Percentiles rank a stretch among this genome's conserved stretches.
Evolutionary conservation across 768 basidiomycete species (phyloP).

Genomic region (Boletus huronensis): DNA sequence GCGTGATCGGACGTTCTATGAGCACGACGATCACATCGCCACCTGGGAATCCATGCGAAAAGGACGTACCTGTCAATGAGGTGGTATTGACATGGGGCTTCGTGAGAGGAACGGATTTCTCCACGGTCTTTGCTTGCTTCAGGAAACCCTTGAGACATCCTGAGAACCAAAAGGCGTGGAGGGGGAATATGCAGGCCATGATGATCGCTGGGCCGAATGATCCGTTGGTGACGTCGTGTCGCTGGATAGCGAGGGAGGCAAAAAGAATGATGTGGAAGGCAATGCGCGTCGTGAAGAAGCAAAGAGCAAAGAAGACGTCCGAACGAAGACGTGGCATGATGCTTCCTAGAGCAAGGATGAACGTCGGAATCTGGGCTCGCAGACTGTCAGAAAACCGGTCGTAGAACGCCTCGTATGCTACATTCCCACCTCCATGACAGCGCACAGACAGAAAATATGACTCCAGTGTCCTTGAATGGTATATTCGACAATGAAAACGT

Average conservation of each 20-base stretch:
- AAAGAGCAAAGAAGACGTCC: slow-evolving; percentile 45
- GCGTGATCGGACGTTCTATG: slow-evolving; percentile 17
- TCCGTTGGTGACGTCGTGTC: slow-evolving; percentile 29
- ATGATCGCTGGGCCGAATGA: slow-evolving; percentile 39
- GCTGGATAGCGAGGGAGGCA: slow-evolving; percentile 30
- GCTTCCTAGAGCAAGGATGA: slow-evolving; percentile 46
- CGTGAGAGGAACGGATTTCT: not conserved
- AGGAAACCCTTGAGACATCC: slow-evolving; percentile 48
- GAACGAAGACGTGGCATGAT: slow-evolving; percentile 44
- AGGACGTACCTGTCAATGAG: slow-evolving; percentile 9
- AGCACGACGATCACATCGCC: not conserved
- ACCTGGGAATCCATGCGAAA: not conserved
- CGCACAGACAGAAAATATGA: slow-evolving; percentile 43
- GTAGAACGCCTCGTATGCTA: not conserved
- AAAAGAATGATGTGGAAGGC: slow-evolving; percentile 40
- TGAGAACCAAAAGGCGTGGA: slow-evolving; percentile 54
- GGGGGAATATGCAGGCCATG: slow-evolving; percentile 40
- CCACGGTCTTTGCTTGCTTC: slow-evolving; percentile 24
- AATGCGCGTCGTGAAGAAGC: slow-evolving; percentile 54
- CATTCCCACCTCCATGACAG: slow-evolving; percentile 45
- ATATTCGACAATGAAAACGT: slow-evolving; percentile 41
- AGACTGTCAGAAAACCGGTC: not conserved
- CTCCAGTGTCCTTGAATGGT: slow-evolving; percentile 34
- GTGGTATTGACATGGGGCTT: slow-evolving; percentile 1
- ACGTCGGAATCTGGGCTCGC: slow-evolving; percentile 46